Base-by-base conservation (phyloP, 306 rosid genomes). In the Vigna angularis region DNA sequence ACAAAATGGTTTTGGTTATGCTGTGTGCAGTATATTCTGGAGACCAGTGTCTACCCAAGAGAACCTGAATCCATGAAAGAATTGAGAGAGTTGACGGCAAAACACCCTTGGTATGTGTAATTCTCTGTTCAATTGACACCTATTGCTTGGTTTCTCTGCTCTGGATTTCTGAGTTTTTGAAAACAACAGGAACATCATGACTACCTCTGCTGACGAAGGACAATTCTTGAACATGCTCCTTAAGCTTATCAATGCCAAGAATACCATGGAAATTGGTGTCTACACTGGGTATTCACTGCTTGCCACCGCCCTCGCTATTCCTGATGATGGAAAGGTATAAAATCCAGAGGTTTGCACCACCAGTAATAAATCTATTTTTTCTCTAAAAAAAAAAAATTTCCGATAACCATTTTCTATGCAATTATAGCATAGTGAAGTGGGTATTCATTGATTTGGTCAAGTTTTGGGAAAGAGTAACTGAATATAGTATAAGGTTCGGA, bases 181-280 rank as follows among this genome's bases (percentile, higher is more conserved):
- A 75, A 49, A 61, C 66, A 66, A 84, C 10, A 93, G 98, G 98
- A 93, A 93, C 86, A 79, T 93, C 83, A 93, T 93, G 98, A 91
- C 98, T 20, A 93, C 97, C 45, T 91, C 98, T 44, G 97, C 97
- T 30, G 98, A 93, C 58, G 98, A 93, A 81, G 98, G 98, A 0
- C 98, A 93, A 26, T 93, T 93, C 85, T 85, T 93, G 93, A 87
- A 81, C 88, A 86, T 93, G 96, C 92, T 93, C 36, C 86, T 94
- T 74, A 94, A 94, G 85, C 89, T 94, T 16, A 90, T 93, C 81
- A 93, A 93, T 82, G 98, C 98, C 58, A 93, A 91, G 85, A 93
- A 93, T 69, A 93, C 98, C 83, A 91, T 93, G 95, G 98, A 93
- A 87, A 93, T 93, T 28, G 98, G 98, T 67, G 98, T 94, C 78